Evolutionary conservation across 2,329 filamentous ascomycete genomes (phyloP).

Genomic region (Xylaria arbuscula): DNA sequence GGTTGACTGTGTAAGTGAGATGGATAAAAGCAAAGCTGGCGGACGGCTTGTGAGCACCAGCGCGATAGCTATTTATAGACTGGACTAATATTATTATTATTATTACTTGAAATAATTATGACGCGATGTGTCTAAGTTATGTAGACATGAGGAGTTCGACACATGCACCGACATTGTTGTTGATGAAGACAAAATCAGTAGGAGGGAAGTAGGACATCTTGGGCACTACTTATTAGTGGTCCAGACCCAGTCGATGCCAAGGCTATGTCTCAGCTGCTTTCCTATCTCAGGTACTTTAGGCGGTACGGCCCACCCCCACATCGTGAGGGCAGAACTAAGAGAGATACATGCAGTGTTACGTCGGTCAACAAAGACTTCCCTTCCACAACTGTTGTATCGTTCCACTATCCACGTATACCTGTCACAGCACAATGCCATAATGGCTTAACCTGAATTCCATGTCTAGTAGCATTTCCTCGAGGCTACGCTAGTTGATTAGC

Average conservation of each 20-base stretch:
- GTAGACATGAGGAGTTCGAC: too few relatives aligned
- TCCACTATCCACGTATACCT: too few relatives aligned
- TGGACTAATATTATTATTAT: not conserved
- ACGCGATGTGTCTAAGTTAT: too few relatives aligned
- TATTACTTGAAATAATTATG: too few relatives aligned
- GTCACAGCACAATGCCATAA: not conserved
- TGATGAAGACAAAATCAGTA: too few relatives aligned
- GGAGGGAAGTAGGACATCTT: too few relatives aligned
- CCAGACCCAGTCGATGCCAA: too few relatives aligned
- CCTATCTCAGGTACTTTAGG: too few relatives aligned
- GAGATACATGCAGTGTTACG: not conserved
- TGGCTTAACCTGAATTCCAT: conserved; percentile 21
- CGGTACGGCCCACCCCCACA: not conserved
- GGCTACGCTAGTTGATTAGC: conserved; percentile 16
- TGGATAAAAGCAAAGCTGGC: not conserved
- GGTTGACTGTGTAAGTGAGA: conserved; percentile 35
- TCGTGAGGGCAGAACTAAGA: not conserved
- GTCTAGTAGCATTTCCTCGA: conserved; percentile 8
- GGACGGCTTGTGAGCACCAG: not conserved
- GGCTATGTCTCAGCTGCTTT: too few relatives aligned
- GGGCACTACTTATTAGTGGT: too few relatives aligned
- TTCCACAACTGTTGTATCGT: conserved; percentile 1
- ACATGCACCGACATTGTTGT: too few relatives aligned
- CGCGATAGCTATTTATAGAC: not conserved
- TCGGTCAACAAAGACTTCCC: conserved; percentile 1